Evolutionary conservation across 257 asterid genomes (phyloP).

Genomic region (Nicotiana knightiana): DNA sequence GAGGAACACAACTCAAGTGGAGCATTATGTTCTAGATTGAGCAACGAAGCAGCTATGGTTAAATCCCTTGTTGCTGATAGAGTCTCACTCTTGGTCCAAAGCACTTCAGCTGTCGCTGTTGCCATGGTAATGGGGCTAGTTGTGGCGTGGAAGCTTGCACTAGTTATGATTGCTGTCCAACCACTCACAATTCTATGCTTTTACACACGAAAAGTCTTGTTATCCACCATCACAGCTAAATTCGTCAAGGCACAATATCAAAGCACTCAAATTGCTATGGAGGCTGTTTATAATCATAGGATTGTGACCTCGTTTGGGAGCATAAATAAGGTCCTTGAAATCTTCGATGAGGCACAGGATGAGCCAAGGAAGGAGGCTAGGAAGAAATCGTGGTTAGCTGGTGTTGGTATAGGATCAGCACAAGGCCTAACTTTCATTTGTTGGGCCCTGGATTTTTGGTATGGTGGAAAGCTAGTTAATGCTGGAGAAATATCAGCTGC

Average conservation of each 20-base stretch:
- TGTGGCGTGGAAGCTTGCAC: constrained; percentile 83
- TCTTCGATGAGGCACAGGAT: constrained; percentile 71
- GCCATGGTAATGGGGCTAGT: constrained; percentile 63
- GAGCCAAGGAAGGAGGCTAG: constrained; percentile 72
- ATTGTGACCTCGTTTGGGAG: constrained; percentile 73
- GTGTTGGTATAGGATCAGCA: constrained; percentile 85
- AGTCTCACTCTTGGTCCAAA: constrained; percentile 54
- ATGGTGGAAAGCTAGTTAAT: constrained; percentile 62
- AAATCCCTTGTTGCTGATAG: constrained; percentile 80
- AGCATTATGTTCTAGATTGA: constrained; percentile 50
- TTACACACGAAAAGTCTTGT: constrained; percentile 56
- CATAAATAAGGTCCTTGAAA: constrained; percentile 45
- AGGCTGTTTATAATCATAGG: constrained; percentile 70
- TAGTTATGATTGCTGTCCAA: constrained; percentile 80
- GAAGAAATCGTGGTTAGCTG: constrained; percentile 75
- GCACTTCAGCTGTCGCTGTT: constrained; percentile 54
- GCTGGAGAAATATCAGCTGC: constrained; percentile 68
- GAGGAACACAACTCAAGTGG: constrained; percentile 64
- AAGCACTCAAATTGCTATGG: constrained; percentile 75
- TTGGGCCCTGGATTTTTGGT: constrained; percentile 93
- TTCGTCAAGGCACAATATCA: constrained; percentile 64
- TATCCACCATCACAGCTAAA: constrained; percentile 53
- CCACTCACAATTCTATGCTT: constrained; percentile 73
- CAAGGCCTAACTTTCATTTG: constrained; percentile 79
- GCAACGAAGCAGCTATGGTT: constrained; percentile 70